phyloP scores from a whole-genome alignment of 2,329 filamentous ascomycete species.

The Fusarium torreyae region DNA sequence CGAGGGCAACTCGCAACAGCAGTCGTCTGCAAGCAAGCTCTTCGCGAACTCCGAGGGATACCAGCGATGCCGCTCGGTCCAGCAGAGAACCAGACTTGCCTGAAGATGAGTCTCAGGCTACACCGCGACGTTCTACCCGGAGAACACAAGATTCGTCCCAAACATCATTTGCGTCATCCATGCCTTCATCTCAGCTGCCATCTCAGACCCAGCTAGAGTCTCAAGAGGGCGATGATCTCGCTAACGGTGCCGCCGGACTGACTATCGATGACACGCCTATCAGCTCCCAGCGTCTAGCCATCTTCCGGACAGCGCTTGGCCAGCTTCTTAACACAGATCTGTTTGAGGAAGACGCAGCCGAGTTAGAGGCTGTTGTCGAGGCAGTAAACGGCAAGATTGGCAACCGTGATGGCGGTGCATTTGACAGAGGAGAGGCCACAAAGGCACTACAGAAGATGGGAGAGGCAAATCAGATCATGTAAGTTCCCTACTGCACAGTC shows the following conservation, averaged over 20 bases:
- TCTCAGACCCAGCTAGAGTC: slow-evolving; percentile 61
- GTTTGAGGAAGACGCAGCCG: slow-evolving; percentile 90
- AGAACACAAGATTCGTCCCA: slow-evolving; percentile 59
- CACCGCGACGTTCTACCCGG: slow-evolving; percentile 60
- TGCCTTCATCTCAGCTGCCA: slow-evolving; percentile 79
- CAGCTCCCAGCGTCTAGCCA: slow-evolving; percentile 72
- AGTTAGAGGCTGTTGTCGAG: slow-evolving; percentile 79
- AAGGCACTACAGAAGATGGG: slow-evolving; percentile 86
- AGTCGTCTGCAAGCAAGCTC: slow-evolving; percentile 45
- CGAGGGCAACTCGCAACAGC: slow-evolving; percentile 52
- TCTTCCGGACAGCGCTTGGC: slow-evolving; percentile 87
- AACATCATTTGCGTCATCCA: slow-evolving; percentile 83
- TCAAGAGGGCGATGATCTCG: slow-evolving; percentile 62
- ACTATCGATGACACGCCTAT: slow-evolving; percentile 66
- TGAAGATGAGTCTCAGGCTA: slow-evolving; percentile 53
- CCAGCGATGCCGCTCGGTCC: slow-evolving; percentile 46
- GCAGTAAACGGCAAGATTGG: slow-evolving; percentile 84
- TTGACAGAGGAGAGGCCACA: slow-evolving; percentile 79
- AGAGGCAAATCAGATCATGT: slow-evolving; percentile 93
- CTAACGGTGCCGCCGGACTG: slow-evolving; percentile 59
- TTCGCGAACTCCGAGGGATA: slow-evolving; percentile 37
- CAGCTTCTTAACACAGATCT: slow-evolving; percentile 84
- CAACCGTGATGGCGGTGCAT: slow-evolving; percentile 68
- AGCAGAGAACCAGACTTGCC: slow-evolving; percentile 60
- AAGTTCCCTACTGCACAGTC: slow-evolving; percentile 59